These are phyloP conservation scores for Ambrosiella beaveri DNA, from an alignment of 2,329 filamentous ascomycete genomes.

Conservation along the genomic window DNA sequence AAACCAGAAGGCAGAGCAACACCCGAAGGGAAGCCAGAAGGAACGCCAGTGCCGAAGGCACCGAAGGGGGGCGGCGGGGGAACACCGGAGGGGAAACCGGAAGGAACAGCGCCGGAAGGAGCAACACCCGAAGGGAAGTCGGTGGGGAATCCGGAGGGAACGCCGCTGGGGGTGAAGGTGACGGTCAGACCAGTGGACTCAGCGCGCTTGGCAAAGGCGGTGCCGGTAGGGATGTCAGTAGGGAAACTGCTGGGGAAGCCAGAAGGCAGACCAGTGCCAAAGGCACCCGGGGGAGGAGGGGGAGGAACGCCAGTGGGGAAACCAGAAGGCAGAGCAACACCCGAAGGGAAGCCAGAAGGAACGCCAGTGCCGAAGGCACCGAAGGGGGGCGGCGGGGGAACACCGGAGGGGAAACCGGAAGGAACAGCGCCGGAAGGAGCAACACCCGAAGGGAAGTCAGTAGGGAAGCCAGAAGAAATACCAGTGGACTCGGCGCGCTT, in stretches of 20 bases:
- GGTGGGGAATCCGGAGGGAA: conserved; percentile 1
- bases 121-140: not conserved
- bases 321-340: not conserved
- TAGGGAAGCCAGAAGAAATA: conserved; percentile 2
- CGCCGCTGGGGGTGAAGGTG: not conserved
- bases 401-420: not conserved
- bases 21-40: conserved; percentile 1
- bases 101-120: not conserved
- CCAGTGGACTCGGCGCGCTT: not conserved
- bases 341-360: conserved; percentile 1
- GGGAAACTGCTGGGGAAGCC: conserved; percentile 1
- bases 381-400: not conserved
- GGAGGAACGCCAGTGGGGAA: conserved; percentile 1
- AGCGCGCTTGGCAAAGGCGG: not conserved
- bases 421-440: not conserved
- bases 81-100: not conserved
- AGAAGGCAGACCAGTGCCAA: conserved; percentile 1
- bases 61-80: not conserved
- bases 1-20: not conserved
- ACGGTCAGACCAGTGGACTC: not conserved
- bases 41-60: not conserved
- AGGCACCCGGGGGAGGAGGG: not conserved
- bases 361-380: conserved; percentile 1
- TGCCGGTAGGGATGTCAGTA: not conserved
- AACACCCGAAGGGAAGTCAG: not conserved